phyloP scores from a whole-genome alignment of 352 stramenopile genomes.

The Phytophthora chlamydospora region DNA sequence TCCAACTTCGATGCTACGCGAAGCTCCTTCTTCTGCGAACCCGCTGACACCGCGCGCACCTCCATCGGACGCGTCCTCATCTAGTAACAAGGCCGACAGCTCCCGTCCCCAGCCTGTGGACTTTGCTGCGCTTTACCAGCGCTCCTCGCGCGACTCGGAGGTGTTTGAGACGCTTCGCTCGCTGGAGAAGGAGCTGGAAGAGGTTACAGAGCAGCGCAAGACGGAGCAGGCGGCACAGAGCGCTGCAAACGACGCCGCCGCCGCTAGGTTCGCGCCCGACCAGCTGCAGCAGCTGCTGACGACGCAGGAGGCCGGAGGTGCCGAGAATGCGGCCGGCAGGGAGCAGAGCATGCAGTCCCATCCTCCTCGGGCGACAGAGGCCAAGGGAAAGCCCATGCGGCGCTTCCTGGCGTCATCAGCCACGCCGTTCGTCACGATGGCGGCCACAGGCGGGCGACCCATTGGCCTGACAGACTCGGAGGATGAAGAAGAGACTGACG shows the following conservation, averaged over 20 bases:
- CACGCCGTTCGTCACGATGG: constrained; percentile 65
- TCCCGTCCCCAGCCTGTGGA: constrained; percentile 15
- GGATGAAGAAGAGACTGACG: constrained; percentile 44
- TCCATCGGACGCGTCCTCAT: constrained; percentile 26
- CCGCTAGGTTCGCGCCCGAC: constrained; percentile 54
- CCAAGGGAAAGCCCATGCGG: constrained; percentile 77
- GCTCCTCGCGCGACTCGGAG: constrained; percentile 59
- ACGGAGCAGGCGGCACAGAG: constrained; percentile 26
- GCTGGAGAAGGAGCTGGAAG: constrained; percentile 64
- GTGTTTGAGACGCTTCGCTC: constrained; percentile 54
- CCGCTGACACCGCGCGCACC: constrained; percentile 18
- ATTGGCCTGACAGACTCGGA: constrained; percentile 20
- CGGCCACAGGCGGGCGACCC: constrained; percentile 17
- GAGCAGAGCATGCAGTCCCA: constrained; percentile 52
- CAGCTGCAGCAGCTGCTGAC: constrained; percentile 71
- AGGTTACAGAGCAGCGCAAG: constrained; percentile 48
- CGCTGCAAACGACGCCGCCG: constrained; percentile 18
- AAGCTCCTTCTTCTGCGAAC: constrained; percentile 1
- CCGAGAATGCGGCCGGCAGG: constrained; percentile 42
- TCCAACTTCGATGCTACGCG: background rate
- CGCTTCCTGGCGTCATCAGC: constrained; percentile 65
- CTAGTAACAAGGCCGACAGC: constrained; percentile 11
- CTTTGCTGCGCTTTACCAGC: constrained; percentile 75
- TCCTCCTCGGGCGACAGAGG: constrained; percentile 30
- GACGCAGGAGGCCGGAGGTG: constrained; percentile 49